Evolutionary conservation across 345 rosid species (phyloP).

Genomic region (Salix dunnii): DNA sequence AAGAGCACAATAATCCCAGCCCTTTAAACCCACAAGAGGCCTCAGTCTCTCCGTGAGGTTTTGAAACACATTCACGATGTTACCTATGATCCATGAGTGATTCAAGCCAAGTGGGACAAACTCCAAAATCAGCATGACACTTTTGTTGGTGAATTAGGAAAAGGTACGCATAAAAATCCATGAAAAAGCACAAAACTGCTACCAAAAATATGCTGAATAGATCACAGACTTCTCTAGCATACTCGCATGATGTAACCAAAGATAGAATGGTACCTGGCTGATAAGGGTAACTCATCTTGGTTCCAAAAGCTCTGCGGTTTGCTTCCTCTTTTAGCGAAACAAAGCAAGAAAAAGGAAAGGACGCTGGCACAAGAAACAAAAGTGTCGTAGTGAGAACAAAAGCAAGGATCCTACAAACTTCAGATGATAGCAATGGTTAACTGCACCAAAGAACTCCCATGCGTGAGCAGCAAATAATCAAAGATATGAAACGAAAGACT

Average conservation of each 20-base stretch:
- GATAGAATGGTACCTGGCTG: not conserved
- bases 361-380: conserved; percentile 16
- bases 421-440: conserved; percentile 30
- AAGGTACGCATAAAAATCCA: not conserved
- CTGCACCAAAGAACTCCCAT: conserved; percentile 11
- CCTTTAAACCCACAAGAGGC: conserved; percentile 57
- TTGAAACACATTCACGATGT: conserved; percentile 43
- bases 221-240: not conserved
- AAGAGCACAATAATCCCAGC: conserved; percentile 80
- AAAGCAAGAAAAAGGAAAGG: conserved; percentile 21
- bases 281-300: not conserved
- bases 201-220: not conserved
- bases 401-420: conserved; percentile 11
- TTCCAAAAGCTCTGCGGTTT: not conserved
- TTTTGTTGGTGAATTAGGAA: not conserved
- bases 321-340: not conserved
- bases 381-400: conserved; percentile 8
- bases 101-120: not conserved
- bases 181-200: not conserved
- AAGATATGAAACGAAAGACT: not conserved
- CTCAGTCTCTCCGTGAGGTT: conserved; percentile 63
- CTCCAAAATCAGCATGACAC: not conserved
- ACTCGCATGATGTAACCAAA: not conserved
- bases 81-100: conserved; percentile 13
- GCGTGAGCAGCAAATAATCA: not conserved